phyloP scores from a whole-genome alignment of 2,329 filamentous ascomycete genomes.

The Bipolaris sorokiniana region DNA sequence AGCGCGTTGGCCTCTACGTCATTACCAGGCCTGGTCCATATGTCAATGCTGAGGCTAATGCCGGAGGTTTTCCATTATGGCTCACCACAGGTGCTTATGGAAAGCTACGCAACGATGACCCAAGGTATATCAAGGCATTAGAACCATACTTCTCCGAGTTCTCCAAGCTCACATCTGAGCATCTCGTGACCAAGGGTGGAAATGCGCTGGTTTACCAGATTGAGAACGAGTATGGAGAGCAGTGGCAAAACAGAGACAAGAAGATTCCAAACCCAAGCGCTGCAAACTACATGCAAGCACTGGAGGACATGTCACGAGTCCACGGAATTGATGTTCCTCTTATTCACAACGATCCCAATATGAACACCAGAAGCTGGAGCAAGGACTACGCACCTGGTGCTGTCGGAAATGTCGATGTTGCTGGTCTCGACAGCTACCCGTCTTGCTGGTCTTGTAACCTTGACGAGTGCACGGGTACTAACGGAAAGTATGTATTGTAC shows the following conservation, averaged over 20 bases:
- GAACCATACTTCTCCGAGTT: constrained; percentile 61
- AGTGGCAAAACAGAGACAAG: constrained; percentile 45
- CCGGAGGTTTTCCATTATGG: constrained; percentile 68
- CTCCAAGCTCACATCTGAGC: constrained; percentile 58
- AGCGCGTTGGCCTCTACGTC: constrained; percentile 62
- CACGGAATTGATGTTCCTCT: constrained; percentile 66
- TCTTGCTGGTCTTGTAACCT: constrained; percentile 69
- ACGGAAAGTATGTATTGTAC: constrained; percentile 52
- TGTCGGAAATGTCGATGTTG: constrained; percentile 62
- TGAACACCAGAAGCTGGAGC: constrained; percentile 65
- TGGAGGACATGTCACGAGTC: constrained; percentile 60
- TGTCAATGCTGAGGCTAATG: constrained; percentile 68
- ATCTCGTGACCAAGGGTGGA: constrained; percentile 64
- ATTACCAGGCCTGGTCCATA: constrained; percentile 66
- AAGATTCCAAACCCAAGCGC: constrained; percentile 58
- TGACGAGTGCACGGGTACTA: constrained; percentile 65
- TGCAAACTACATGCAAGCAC: constrained; percentile 63
- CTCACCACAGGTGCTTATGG: constrained; percentile 66
- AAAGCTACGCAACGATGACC: constrained; percentile 59
- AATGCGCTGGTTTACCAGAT: constrained; percentile 64
- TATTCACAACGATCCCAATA: constrained; percentile 65
- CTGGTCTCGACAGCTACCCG: constrained; percentile 60
- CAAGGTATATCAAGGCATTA: constrained; percentile 61
- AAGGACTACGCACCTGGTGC: constrained; percentile 62
- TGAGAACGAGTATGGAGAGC: constrained; percentile 61